Evolutionary conservation across 78 protist genomes (phyloP).

Genomic region (Speleostelium caveatum): DNA sequence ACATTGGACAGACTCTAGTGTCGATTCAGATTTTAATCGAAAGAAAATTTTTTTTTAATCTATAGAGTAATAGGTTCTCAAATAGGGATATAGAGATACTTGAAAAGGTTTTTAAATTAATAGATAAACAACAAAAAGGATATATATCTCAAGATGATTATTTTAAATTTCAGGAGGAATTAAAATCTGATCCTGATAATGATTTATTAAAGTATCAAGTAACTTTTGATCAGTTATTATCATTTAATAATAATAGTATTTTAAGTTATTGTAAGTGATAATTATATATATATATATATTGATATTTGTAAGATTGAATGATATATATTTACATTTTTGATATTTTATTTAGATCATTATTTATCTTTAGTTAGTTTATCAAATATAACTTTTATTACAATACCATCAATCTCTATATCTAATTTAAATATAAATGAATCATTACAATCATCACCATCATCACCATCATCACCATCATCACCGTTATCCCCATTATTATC

Average conservation of each 20-base stretch:
- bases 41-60: no score
- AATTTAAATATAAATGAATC: background rate
- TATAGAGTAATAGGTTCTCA: background rate
- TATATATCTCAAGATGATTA: background rate
- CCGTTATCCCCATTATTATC: constrained; percentile 58
- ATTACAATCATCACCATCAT: background rate
- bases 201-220: background rate
- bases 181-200: background rate
- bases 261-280: background rate
- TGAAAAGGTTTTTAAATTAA: background rate
- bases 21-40: no score
- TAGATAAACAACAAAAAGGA: background rate
- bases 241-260: no score
- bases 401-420: background rate
- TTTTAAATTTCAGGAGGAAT: background rate
- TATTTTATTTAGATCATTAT: background rate
- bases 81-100: background rate
- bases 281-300: no score
- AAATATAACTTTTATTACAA: background rate
- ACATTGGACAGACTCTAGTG: no score
- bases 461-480: background rate
- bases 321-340: background rate
- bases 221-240: background rate
- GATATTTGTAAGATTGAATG: no score
- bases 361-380: background rate